Evolutionary conservation across 768 basidiomycete species (phyloP).

Genomic region (Tulasnella sp.): DNA sequence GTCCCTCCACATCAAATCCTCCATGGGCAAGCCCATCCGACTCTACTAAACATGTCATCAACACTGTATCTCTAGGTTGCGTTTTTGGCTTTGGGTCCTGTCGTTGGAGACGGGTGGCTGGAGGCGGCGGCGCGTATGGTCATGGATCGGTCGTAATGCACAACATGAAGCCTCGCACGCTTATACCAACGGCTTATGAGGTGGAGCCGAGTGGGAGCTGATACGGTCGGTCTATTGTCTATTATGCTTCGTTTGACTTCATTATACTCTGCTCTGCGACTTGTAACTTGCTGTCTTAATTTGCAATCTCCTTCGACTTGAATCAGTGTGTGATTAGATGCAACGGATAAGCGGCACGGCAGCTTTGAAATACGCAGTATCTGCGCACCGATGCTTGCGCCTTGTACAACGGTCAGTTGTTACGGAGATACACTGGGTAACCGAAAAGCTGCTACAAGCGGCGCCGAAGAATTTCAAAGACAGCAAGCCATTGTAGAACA

Average conservation of each 20-base stretch:
- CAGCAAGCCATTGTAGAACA: too few relatives aligned
- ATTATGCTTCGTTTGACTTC: background rate
- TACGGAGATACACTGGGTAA: too few relatives aligned
- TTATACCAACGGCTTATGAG: slow-evolving; percentile 81
- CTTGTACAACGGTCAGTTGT: too few relatives aligned
- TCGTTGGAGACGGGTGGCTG: slow-evolving; percentile 16
- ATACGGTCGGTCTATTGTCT: slow-evolving; percentile 25
- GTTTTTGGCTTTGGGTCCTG: slow-evolving; percentile 13
- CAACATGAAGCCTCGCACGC: slow-evolving; percentile 96
- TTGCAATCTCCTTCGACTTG: background rate
- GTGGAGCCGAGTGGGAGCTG: slow-evolving; percentile 85
- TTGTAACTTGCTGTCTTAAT: background rate
- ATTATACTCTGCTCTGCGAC: background rate
- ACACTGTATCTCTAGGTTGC: background rate
- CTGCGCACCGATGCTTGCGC: too few relatives aligned
- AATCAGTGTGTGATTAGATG: background rate
- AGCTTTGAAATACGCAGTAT: too few relatives aligned
- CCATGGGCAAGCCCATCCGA: slow-evolving; percentile 98
- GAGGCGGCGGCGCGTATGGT: slow-evolving; percentile 17
- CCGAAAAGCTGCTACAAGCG: too few relatives aligned
- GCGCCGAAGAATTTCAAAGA: too few relatives aligned
- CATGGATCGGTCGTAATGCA: slow-evolving; percentile 51
- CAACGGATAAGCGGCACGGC: too few relatives aligned
- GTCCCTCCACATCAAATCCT: slow-evolving; percentile 95
- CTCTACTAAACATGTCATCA: slow-evolving; percentile 51